Evolutionary conservation across 2,329 filamentous ascomycete species (phyloP).

Genomic region (Emmonsiellopsis sp.): DNA sequence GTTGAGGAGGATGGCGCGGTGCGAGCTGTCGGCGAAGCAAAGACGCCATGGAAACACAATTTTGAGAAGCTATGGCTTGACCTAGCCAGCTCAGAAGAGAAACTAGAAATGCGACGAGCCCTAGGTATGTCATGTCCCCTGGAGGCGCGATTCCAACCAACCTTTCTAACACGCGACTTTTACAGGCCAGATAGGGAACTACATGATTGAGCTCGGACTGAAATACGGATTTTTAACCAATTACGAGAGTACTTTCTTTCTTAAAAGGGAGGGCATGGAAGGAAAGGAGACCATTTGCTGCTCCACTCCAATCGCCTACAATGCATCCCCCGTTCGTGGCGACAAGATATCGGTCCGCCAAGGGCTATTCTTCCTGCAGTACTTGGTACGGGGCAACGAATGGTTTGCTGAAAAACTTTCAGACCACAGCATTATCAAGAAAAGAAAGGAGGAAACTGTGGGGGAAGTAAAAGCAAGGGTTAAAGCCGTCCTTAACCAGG

Average conservation of each 20-base stretch:
- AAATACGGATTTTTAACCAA: conserved; percentile 1
- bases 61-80: neutral
- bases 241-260: neutral
- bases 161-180: neutral
- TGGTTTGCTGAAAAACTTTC: too few species aligned
- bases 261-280: neutral
- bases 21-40: conserved; percentile 2
- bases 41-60: conserved; percentile 8
- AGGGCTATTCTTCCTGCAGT: conserved; percentile 4
- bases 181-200: conserved; percentile 10
- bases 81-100: neutral
- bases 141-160: neutral
- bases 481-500: too few species aligned
- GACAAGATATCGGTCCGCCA: conserved; percentile 6
- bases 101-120: neutral
- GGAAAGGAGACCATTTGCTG: neutral
- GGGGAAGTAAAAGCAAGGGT: too few species aligned
- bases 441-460: too few species aligned
- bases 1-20: neutral
- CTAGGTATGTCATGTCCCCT: conserved; percentile 2
- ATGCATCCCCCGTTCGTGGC: neutral
- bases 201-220: neutral
- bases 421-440: too few species aligned
- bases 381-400: too few species aligned
- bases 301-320: neutral